Conservation (phyloP, 2,329 filamentous ascomycete genomes). For the Scopulariopsis brevicaulis region DNA sequence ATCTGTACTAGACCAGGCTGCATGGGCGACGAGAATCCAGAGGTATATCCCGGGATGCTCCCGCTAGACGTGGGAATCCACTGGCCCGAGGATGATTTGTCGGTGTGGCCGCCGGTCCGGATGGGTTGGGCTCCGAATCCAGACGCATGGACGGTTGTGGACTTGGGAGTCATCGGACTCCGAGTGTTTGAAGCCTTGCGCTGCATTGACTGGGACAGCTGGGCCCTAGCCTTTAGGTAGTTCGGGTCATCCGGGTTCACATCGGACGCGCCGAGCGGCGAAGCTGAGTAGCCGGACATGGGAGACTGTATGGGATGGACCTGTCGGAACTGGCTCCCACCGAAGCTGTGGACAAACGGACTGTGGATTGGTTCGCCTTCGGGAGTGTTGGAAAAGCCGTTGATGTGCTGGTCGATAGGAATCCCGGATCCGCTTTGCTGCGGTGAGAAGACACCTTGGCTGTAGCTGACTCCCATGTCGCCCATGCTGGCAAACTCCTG, state of each 20-base stretch:
- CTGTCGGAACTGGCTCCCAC: conserved; percentile 63
- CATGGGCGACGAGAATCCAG: conserved; percentile 77
- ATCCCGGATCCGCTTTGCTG: conserved; percentile 45
- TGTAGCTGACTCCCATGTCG: conserved; percentile 44
- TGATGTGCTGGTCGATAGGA: conserved; percentile 57
- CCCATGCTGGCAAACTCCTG: conserved; percentile 46
- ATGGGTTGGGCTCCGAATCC: conserved; percentile 72
- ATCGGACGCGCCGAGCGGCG: conserved; percentile 30
- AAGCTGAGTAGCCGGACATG: conserved; percentile 23
- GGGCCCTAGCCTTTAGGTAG: conserved; percentile 49
- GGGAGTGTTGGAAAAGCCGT: conserved; percentile 81
- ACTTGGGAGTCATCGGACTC: conserved; percentile 79
- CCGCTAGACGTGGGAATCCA: conserved; percentile 76
- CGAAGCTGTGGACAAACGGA: conserved; percentile 72
- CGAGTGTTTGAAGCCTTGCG: conserved; percentile 64
- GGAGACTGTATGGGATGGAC: conserved; percentile 36
- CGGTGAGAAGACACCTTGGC: conserved; percentile 37
- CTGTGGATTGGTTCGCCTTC: conserved; percentile 89
- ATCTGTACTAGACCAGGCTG: conserved; percentile 63
- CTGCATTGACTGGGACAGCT: conserved; percentile 52
- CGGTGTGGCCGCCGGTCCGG: conserved; percentile 56
- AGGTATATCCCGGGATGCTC: conserved; percentile 79
- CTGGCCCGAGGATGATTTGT: conserved; percentile 77
- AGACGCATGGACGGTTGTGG: conserved; percentile 55
- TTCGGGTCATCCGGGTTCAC: conserved; percentile 30